Base-by-base conservation (phyloP, 176 grass and related monocot species). In the Stipa capillata region DNA sequence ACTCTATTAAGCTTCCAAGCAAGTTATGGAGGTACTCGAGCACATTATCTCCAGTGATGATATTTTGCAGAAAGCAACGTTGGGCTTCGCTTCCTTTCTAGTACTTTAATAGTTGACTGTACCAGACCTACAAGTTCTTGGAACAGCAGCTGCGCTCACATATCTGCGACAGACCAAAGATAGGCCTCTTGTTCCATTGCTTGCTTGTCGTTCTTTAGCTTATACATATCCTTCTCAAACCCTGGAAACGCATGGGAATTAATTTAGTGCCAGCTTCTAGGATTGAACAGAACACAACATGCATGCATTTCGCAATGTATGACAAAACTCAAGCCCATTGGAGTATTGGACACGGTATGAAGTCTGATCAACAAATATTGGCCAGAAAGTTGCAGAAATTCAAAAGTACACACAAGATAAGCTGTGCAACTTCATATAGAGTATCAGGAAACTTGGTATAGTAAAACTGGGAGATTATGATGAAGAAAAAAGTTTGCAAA, bases 151-250 rank as follows among this genome's bases (percentile, higher is more conserved):
- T 15, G 17, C 31, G 15, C 54, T 94, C 88, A 98, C 95, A 98
- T 94, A 63, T 98, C 95, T 8, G 95, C 79, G 6, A 98, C 95
- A 3, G 92, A 98, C 95, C 92, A 98, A 20, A 98, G 79, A 55
- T 98, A 98, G 2, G 95, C 95, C 44, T 98, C 95, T 63, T 82
- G 87, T 64, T 94, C 92, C 7, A 27, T 87, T 33, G 95, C 89
- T 17, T 82, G 95, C 58, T 86, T 94, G 15, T 98, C 95, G 25
- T 94, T 94, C 82, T 94, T 89, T 11, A 91, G 88, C 81, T 97
- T 94, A 65, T 90, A 92, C 91, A 78, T 81, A 41, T 90, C 94
- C 83, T 90, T 97, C 89, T 94, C 91, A 45, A 83, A 94, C 28
- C 94, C 91, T 97, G 80, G 23, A 85, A 76, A 56, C 7, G 78